Percentiles rank a stretch among this genome's conserved stretches.
phyloP scores from a whole-genome alignment of 768 basidiomycete species.

The Sporobolomyces pararoseus region DNA sequence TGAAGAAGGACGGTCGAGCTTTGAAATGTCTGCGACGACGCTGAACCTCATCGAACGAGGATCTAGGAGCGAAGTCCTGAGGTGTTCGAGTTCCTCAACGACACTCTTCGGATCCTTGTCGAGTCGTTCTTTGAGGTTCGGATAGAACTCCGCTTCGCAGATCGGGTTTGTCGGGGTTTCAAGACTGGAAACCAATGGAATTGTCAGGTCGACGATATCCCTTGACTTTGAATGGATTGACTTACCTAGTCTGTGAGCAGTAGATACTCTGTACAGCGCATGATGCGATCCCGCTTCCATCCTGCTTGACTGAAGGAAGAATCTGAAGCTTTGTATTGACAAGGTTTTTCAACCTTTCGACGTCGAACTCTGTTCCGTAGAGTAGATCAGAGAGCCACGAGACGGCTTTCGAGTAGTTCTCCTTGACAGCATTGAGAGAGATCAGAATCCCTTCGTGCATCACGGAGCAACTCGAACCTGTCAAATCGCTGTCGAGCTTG shows the following conservation, averaged over 20 bases:
- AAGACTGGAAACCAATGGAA: neutral
- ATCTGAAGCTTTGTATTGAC: slow-evolving; percentile 82
- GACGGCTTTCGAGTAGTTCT: slow-evolving; percentile 70
- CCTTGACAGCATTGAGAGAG: slow-evolving; percentile 59
- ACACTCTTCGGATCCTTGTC: slow-evolving; percentile 68
- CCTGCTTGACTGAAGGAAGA: slow-evolving; percentile 82
- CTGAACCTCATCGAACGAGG: slow-evolving; percentile 80
- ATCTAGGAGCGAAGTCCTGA: slow-evolving; percentile 64
- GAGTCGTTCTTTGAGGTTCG: slow-evolving; percentile 64
- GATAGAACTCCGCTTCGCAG: slow-evolving; percentile 69
- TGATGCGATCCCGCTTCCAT: slow-evolving; percentile 70
- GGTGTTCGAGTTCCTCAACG: slow-evolving; percentile 66
- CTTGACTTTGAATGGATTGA: too few species aligned
- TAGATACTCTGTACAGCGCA: slow-evolving; percentile 63
- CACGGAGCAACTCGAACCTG: slow-evolving; percentile 62
- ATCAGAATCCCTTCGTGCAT: slow-evolving; percentile 64
- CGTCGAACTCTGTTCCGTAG: slow-evolving; percentile 70
- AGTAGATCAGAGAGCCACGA: slow-evolving; percentile 79
- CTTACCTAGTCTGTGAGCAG: neutral
- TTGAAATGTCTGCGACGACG: slow-evolving; percentile 74
- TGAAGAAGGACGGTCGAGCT: slow-evolving; percentile 66
- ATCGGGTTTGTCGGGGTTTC: slow-evolving; percentile 55
- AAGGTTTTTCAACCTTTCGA: slow-evolving; percentile 77
- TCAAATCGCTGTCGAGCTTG: slow-evolving; percentile 79
- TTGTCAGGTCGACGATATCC: neutral